Base-by-base conservation (phyloP, 1,284 basidiomycete species). In the Heterobasidion occidentale region DNA sequence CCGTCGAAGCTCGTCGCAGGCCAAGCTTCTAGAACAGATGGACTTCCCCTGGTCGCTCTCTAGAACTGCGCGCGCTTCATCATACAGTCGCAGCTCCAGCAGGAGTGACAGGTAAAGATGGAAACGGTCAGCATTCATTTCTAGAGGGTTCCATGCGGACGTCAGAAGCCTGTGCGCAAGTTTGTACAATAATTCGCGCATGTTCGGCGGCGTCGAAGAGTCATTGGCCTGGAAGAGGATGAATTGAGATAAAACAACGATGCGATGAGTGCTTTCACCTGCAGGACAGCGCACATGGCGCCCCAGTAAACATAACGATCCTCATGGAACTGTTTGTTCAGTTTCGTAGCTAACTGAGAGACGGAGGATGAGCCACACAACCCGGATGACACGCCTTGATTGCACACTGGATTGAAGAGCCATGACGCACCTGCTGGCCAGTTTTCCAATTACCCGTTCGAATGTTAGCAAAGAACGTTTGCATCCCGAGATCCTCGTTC, bases 301-400 rank as follows among this genome's bases (percentile, higher is more conserved):
- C 80, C 87, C 91, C 90, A 94, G 69, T 89, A 94, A 46, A 92
- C 71, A 68, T 90, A 93, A 50, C 85, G 78, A 55, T 90, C 87
- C 34, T 88, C 82, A 57, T 85, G 80, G 66, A 91, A 90, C 60
- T 84, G 81, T 63, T 87, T 90, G 71, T 84, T 77, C 81, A 92
- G 83, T 64, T 81, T 83, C 8, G 84, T 85, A n/a, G 88, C 82
- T 59, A 86, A 76, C 86, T 88, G 38, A 49, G 36, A 45, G 50
- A 46, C 34, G 47, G 38, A 36, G 59, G 51, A 36, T 58, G 19
- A 50, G 15, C 12, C 20, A 50, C 20, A 46, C 20, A 38, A 44
- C 19, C 53, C 9, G 52, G 52, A 59, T 46, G 62, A 65, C 59
- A 48, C 59, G 60, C 64, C 27, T 27, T 27, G 19, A 54, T 55